Conservation (phyloP, 202 grass and related monocot species). For the Elaeis oleifera region DNA sequence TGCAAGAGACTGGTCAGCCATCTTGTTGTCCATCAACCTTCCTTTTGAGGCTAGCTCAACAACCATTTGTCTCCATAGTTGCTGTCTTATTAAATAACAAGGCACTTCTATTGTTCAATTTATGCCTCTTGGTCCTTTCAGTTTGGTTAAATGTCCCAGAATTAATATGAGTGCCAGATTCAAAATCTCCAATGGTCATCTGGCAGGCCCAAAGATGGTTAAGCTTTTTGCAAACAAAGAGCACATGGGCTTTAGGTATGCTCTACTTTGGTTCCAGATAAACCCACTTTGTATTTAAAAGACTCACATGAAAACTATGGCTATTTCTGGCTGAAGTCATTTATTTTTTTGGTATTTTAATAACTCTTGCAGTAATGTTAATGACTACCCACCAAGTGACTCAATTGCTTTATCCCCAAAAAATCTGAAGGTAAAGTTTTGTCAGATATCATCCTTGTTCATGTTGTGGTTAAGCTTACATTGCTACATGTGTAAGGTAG, state of each 20-base stretch:
- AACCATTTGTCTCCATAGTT: no score
- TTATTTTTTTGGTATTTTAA: constrained; percentile 8
- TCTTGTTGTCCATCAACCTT: no score
- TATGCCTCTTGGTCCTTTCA: no score
- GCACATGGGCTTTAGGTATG: constrained; percentile 99
- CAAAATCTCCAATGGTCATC: constrained; percentile 9
- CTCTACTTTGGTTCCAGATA: not conserved
- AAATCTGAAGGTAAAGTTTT: constrained; percentile 58
- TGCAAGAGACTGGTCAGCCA: no score
- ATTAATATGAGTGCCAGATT: not conserved
- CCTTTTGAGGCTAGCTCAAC: no score
- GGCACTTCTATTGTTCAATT: no score
- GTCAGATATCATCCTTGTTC: no score
- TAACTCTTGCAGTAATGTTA: constrained; percentile 62
- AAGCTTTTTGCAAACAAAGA: constrained; percentile 97
- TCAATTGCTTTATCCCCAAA: constrained; percentile 52
- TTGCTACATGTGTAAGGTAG: no score
- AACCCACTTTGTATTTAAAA: no score
- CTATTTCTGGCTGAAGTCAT: not conserved
- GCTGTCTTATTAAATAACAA: no score
- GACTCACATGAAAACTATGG: not conserved
- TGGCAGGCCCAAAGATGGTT: constrained; percentile 71
- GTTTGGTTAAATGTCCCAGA: no score
- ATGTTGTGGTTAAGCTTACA: no score
- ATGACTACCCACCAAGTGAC: constrained; percentile 91